Evolutionary conservation across 495 filamentous ascomycete genomes (phyloP).

Genomic region (Aspergillus taichungensis): DNA sequence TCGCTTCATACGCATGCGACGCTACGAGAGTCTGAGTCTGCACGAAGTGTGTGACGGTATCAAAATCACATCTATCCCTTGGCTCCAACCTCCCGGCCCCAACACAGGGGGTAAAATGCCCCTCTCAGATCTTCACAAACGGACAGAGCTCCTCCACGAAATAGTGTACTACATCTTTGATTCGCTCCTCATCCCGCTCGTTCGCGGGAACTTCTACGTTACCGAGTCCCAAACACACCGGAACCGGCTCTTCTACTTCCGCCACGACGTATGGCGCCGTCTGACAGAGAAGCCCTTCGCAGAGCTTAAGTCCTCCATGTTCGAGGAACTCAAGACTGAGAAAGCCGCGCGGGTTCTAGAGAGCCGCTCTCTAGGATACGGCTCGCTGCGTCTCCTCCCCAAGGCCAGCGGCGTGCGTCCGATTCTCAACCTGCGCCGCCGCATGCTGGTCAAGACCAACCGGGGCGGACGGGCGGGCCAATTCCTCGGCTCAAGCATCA

Average conservation of each 20-base stretch:
- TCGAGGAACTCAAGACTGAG: constrained; percentile 62
- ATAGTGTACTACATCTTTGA: constrained; percentile 91
- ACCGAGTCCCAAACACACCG: constrained; percentile 79
- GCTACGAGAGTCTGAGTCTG: constrained; percentile 72
- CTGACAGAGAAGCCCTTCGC: constrained; percentile 65
- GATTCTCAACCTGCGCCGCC: constrained; percentile 75
- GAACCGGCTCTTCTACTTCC: constrained; percentile 85
- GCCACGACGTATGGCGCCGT: constrained; percentile 82
- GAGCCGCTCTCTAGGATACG: constrained; percentile 58
- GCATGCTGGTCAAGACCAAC: constrained; percentile 34
- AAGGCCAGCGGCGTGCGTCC: constrained; percentile 65
- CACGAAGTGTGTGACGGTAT: constrained; percentile 69
- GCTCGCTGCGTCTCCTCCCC: constrained; percentile 72
- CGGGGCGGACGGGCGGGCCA: constrained; percentile 37
- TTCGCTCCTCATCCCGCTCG: constrained; percentile 78
- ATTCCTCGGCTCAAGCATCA: constrained; percentile 66
- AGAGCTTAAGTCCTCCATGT: constrained; percentile 61
- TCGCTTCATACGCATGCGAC: constrained; percentile 64
- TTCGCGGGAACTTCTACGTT: constrained; percentile 84
- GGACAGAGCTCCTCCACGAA: constrained; percentile 70
- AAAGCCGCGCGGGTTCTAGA: constrained; percentile 51
- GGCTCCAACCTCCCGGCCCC: constrained; percentile 53
- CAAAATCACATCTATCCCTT: constrained; percentile 60
- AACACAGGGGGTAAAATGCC: constrained; percentile 45
- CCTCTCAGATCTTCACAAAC: constrained; percentile 64